Percentiles rank a stretch among this genome's conserved stretches.
Evolutionary conservation across 169 alveolate genomes (phyloP).

Genomic region (Eimeria tenella): DNA sequence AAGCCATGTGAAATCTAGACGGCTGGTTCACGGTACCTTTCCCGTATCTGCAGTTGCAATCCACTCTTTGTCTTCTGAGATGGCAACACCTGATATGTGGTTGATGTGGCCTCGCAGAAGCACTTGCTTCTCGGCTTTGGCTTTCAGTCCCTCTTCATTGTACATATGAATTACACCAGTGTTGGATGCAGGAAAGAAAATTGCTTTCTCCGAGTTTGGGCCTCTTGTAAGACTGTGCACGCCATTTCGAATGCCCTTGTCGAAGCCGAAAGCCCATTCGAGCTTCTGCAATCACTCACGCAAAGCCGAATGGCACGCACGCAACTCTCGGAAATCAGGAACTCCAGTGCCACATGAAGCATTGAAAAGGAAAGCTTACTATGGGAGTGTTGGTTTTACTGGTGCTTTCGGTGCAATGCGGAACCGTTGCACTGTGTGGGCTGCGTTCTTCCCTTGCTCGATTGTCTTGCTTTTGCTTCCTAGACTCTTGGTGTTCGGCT

Average conservation of each 20-base stretch:
- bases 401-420: background rate
- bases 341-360: too few relatives aligned
- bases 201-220: background rate
- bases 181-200: constrained; percentile 26
- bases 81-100: constrained; percentile 73
- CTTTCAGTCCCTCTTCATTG: background rate
- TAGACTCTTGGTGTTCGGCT: background rate
- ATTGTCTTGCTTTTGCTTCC: background rate
- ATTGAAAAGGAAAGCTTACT: background rate
- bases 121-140: constrained; percentile 70
- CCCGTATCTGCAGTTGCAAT: constrained; percentile 80
- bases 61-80: constrained; percentile 76
- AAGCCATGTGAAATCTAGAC: background rate
- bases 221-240: constrained; percentile 65
- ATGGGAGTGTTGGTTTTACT: background rate
- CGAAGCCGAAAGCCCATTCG: constrained; percentile 69
- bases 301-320: too few relatives aligned
- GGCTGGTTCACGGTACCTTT: background rate
- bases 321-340: too few relatives aligned
- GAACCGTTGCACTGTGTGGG: background rate
- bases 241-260: constrained; percentile 73
- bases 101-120: constrained; percentile 84
- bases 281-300: constrained; percentile 9
- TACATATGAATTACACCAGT: constrained; percentile 15
- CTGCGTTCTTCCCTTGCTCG: background rate